Conservation (phyloP, 345 rosid genomes). For the Populus tremula region DNA sequence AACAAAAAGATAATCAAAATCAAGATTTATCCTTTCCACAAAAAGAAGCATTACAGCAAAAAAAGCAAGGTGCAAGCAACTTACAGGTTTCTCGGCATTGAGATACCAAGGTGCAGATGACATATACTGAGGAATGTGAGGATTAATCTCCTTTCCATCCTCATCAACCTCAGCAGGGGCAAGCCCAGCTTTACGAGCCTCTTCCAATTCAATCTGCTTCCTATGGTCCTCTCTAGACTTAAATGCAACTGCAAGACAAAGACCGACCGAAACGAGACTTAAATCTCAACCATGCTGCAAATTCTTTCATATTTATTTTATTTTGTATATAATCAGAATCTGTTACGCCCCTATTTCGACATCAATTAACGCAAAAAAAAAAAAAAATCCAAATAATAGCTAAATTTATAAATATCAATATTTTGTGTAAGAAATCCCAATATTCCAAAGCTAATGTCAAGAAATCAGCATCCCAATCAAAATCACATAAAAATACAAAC, state of each 20-base stretch:
- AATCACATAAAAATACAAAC: background rate
- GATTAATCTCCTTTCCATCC: conserved; percentile 59
- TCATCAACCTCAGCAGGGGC: conserved; percentile 73
- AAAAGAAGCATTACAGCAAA: background rate
- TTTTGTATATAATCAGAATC: background rate
- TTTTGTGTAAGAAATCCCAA: background rate
- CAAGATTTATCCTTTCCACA: background rate
- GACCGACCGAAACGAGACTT: conserved; percentile 40
- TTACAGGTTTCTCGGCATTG: conserved; percentile 66
- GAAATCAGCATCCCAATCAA: background rate
- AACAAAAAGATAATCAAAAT: background rate
- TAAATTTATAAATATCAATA: no score
- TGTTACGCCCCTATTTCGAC: background rate
- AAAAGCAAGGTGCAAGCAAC: conserved; percentile 11
- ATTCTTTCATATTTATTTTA: conserved; percentile 55
- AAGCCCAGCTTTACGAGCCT: conserved; percentile 54
- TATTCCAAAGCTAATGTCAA: background rate
- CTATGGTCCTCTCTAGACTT: no score
- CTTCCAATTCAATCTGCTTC: no score
- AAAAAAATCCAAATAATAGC: background rate
- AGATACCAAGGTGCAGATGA: conserved; percentile 57
- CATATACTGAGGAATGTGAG: conserved; percentile 72
- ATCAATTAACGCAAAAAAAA: background rate
- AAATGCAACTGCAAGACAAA: no score
- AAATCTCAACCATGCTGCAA: conserved; percentile 60